phyloP scores from a whole-genome alignment of 2,329 filamentous ascomycete species.

The Lachnellula hyalina region DNA sequence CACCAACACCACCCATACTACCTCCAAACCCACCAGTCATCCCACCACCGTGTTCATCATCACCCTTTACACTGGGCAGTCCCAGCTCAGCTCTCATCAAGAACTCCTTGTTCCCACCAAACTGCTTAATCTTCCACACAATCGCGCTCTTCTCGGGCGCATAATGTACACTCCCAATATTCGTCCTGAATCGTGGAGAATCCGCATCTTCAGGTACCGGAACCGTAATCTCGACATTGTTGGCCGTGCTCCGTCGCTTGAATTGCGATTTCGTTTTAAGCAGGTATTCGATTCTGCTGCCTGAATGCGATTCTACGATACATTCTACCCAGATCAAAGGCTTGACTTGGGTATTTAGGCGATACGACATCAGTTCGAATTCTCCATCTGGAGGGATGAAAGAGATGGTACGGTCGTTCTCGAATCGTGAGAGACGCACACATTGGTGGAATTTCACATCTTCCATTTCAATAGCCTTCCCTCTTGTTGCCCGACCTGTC shows the following conservation, averaged over 20 bases:
- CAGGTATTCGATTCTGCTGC: slow-evolving; percentile 97
- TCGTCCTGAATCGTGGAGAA: slow-evolving; percentile 91
- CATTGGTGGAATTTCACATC: slow-evolving; percentile 99
- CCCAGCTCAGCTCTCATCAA: slow-evolving; percentile 97
- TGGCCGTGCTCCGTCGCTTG: slow-evolving; percentile 94
- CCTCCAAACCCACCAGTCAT: slow-evolving; percentile 98
- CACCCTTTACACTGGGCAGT: slow-evolving; percentile 86
- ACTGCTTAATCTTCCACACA: slow-evolving; percentile 99
- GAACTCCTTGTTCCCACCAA: slow-evolving; percentile 97
- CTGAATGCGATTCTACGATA: slow-evolving; percentile 91
- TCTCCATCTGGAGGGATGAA: slow-evolving; percentile 98
- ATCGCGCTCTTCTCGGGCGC: slow-evolving; percentile 96
- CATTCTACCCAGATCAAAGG: slow-evolving; percentile 99
- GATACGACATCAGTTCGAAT: slow-evolving; percentile 99
- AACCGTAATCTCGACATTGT: slow-evolving; percentile 97
- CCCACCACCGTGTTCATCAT: slow-evolving; percentile 90
- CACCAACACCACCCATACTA: slow-evolving; percentile 87
- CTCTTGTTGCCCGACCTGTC: slow-evolving; percentile 85
- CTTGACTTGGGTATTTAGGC: slow-evolving; percentile 97
- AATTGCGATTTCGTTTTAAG: slow-evolving; percentile 97
- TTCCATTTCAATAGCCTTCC: slow-evolving; percentile 99
- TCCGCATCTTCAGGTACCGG: slow-evolving; percentile 97
- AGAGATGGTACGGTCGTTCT: slow-evolving; percentile 97
- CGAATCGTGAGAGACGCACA: slow-evolving; percentile 89
- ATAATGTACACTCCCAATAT: slow-evolving; percentile 96